Evolutionary conservation across 495 filamentous ascomycete species (phyloP), one percentile per base, ranked within the genome.

Genomic region (Platismatia glauca): DNA sequence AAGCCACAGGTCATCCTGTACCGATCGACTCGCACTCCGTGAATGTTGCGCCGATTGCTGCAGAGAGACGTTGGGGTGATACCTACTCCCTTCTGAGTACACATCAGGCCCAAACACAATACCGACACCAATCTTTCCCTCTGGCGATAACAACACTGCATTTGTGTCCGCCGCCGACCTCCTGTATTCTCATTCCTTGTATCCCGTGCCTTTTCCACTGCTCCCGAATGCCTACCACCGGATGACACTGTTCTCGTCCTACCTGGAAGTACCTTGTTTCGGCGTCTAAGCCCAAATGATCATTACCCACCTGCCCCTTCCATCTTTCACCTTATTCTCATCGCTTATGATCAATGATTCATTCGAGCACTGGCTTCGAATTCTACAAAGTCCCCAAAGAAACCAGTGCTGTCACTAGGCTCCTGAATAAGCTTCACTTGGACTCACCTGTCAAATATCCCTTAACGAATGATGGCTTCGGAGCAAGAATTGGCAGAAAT

Each of bases 401-500:
- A 34, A 31, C 1, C n/a, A 15, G 4, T 7, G 18, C 4, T 39
- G 55, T 34, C 38, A 16, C 55, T 0, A 13, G 24, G 35, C 38
- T 37, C 29, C 31, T 11, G 16, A 11, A 24, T 22, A 57, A 50
- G 20, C 29, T 55, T 22, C 33, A n/a, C 8, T 50, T 7, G n/a
- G n/a, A n/a, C n/a, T 34, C 2, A 43, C 58, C n/a, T n/a, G n/a
- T 33, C 22, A 29, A 33, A 16, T 5, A 16, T 52, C 24, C 4
- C 16, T 15, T 33, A 1, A 9, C n/a, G 15, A 67, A 77, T 71
- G 58, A 78, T 80, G 77, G 78, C 77, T 64, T 64, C 79, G 0
- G 70, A 74, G 44, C 78, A 79, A 56, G 80, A 82, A 62, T 75
- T 82, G 75, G 77, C 81, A 65, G 73, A 77, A 20, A 77, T 80